Base-by-base conservation (phyloP, 2,329 filamentous ascomycete species). In the Albifimbria verrucaria region DNA sequence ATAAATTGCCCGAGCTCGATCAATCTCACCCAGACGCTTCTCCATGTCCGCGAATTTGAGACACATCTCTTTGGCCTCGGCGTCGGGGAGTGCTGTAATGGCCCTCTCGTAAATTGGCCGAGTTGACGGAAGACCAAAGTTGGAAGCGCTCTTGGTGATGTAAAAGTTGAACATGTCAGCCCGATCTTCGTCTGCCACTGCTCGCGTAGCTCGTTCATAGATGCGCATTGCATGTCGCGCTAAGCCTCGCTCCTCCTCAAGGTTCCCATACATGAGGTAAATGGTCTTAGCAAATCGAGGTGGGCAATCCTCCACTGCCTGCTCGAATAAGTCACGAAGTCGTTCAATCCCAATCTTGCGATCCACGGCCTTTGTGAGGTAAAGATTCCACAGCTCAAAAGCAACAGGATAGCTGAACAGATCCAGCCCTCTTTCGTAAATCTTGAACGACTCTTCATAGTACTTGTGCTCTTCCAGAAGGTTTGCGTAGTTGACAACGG, bases 81-180 rank as follows among this genome's bases (percentile, higher is more conserved):
- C 83, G 71, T 99, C 94, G 0, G 95, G 93, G 32, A 99, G 78
- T n/a, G 92, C 89, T 11, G 90, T 87, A 60, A 99, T 96, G 36
- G 94, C 93, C 52, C 92, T 87, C 74, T 99, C 94, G 77, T 99
- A 99, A 62, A 99, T 99, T 1, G 91, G 88, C 49, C 94, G 80
- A 3, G 94, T 97, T 1, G 94, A 97, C 0, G 94, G 92, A 49
- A 99, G 82, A 26, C 95, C 94, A 65, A 99, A 99, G 72, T 99
- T 99, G 20, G 92, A 96, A 2, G 94, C 94, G 1, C 92, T 97
- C 70, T 99, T 97, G 54, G 93, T 97, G 67, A 99, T 97, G 77
- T 99, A 99, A 68, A 97, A 96, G 71, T 96, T 94, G 77, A 97
- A 99, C 92, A 99, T 97, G 64, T 96, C 92, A 55, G 92, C 87